Evolutionary conservation across 208 protist species (phyloP), one percentile per base, ranked within the genome.

Genomic region (Lotmaria passim): DNA sequence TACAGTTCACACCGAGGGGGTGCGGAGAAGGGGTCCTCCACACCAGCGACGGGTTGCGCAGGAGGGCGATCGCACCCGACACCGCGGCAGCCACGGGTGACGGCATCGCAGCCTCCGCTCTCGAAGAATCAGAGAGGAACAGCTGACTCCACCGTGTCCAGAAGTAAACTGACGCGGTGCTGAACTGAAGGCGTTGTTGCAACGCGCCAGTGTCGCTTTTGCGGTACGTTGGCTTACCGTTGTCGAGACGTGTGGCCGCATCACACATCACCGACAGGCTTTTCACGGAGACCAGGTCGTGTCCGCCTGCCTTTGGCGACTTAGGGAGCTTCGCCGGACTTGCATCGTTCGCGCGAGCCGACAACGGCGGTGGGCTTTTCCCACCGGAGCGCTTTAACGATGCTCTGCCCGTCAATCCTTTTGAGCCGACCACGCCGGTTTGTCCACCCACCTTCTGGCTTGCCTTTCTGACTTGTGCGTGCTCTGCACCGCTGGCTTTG

Each of bases 121-220:
- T 3, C 24, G 57, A 43, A 26, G 39, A 17, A 46, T 7, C 30
- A 1, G 51, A 52, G 19, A 46, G 56, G n/a, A 75, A 75, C 7
- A 75, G 53, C 10, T 63, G 69, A 24, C 31, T 36, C 71, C 71
- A 77, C 17, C 71, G 34, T 5, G 46, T 19, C 71, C 71, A 77
- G 48, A 77, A 77, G 57, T 53, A 77, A 17, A 66, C 39, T 12
- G 71, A 48, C 41, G 48, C 71, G 8, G 58, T 77, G 31, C 71
- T 71, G 19, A 21, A 31, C n/a, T 55, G 64, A 5, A 71, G 57
- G 12, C 53, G 63, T 2, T 26, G 57, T 41, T 77, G 63, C 39
- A 71, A 15, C 41, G n/a, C 24, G 10, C 48, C 39, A 11, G 5
- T 19, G 6, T 51, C 12, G 38, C 51, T 7, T 51, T 5, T 23